Percentiles rank a stretch among this genome's conserved stretches.
phyloP scores from a whole-genome alignment of 1,284 basidiomycete species.

The Ustilago bromivora region DNA sequence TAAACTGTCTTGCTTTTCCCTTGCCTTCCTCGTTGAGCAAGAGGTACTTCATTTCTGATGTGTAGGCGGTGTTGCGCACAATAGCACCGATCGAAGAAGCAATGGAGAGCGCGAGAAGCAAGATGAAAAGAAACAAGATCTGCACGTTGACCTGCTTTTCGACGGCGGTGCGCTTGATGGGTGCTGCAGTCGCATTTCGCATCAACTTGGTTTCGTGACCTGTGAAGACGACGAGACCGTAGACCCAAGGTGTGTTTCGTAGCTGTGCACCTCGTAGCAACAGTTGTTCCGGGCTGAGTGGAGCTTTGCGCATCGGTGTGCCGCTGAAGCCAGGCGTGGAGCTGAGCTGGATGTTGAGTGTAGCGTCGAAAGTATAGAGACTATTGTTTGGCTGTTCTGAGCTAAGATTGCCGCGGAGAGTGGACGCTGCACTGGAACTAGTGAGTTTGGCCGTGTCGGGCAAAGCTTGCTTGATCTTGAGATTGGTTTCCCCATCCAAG shows the following conservation, averaged over 20 bases:
- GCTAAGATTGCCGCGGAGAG: slow-evolving; percentile 83
- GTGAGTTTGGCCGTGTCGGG: slow-evolving; percentile 83
- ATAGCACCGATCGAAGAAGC: slow-evolving; percentile 92
- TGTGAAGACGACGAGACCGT: slow-evolving; percentile 92
- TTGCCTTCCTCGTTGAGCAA: slow-evolving; percentile 64
- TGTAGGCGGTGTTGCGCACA: slow-evolving; percentile 72
- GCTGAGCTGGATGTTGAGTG: slow-evolving; percentile 74
- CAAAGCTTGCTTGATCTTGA: slow-evolving; percentile 98
- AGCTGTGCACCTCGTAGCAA: slow-evolving; percentile 93
- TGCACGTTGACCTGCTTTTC: slow-evolving; percentile 96
- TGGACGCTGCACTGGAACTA: slow-evolving; percentile 79
- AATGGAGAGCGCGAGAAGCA: slow-evolving; percentile 87
- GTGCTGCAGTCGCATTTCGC: slow-evolving; percentile 88
- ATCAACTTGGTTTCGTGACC: slow-evolving; percentile 99
- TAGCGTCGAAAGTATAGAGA: slow-evolving; percentile 91
- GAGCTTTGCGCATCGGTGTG: slow-evolving; percentile 73
- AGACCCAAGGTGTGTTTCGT: slow-evolving; percentile 95
- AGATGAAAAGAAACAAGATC: slow-evolving; percentile 93
- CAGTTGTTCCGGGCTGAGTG: slow-evolving; percentile 93
- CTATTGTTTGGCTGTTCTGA: slow-evolving; percentile 98
- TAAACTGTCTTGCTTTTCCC: slow-evolving; percentile 68
- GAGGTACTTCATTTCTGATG: slow-evolving; percentile 62
- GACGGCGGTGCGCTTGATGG: slow-evolving; percentile 95
- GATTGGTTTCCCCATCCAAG: slow-evolving; percentile 96
- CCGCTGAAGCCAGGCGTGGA: slow-evolving; percentile 64